Evolutionary conservation across 1,284 basidiomycete species (phyloP).

Genomic region (Cryptococcus sp.): DNA sequence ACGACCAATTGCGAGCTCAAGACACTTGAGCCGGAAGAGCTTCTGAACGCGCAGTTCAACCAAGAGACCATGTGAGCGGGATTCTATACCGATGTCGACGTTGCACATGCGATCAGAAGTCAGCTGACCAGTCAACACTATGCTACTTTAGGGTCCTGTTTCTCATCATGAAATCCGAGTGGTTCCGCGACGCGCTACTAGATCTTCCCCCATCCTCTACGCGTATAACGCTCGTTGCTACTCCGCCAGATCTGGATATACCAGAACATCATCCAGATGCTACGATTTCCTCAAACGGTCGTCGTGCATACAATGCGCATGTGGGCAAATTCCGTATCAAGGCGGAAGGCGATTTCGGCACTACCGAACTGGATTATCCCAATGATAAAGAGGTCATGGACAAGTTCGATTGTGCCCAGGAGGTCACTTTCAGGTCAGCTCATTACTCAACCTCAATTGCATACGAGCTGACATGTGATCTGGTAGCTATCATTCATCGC

Average conservation of each 20-base stretch:
- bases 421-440: conserved; percentile 71
- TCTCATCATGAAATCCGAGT: conserved; percentile 89
- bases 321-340: conserved; percentile 72
- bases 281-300: conserved; percentile 23
- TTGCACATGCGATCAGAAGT: background rate
- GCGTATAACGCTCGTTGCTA: conserved; percentile 77
- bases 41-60: conserved; percentile 77
- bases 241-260: conserved; percentile 58
- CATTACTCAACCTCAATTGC: background rate
- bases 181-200: conserved; percentile 86
- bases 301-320: conserved; percentile 23
- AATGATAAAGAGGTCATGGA: conserved; percentile 87
- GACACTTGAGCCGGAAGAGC: conserved; percentile 79
- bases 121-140: background rate
- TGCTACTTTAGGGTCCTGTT: conserved; percentile 63
- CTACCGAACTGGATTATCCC: conserved; percentile 90
- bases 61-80: conserved; percentile 61
- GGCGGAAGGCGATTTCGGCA: conserved; percentile 76
- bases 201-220: conserved; percentile 84
- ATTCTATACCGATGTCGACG: background rate
- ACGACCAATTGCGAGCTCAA: conserved; percentile 85
- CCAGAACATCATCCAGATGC: conserved; percentile 26
- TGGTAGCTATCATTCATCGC: conserved; percentile 72
- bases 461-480: background rate
- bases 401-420: conserved; percentile 71